These are phyloP conservation scores for Phyllosticta citrichinensis DNA, from an alignment of 2,329 filamentous ascomycete species.

Conservation along the genomic window DNA sequence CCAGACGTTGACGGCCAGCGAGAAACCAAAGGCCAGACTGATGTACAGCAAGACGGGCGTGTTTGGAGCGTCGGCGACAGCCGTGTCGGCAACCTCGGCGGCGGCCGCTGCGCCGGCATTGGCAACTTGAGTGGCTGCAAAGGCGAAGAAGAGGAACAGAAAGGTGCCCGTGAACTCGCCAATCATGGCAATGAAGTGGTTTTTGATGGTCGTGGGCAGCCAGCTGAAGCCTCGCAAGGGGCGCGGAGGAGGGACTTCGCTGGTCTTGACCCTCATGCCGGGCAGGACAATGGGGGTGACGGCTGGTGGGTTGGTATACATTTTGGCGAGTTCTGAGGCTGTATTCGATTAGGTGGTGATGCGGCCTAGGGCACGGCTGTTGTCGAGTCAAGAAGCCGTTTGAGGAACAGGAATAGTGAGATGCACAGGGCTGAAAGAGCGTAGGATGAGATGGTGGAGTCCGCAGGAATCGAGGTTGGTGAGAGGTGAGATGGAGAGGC, in stretches of 20 bases:
- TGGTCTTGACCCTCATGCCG: conserved; percentile 28
- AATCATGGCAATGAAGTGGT: conserved; percentile 36
- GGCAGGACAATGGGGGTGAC: conserved; percentile 28
- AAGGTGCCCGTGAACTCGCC: conserved; percentile 34
- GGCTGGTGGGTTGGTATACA: conserved; percentile 30
- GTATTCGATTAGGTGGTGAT: not conserved
- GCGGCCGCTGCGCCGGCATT: conserved; percentile 24
- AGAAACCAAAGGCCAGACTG: conserved; percentile 32
- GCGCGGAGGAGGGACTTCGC: conserved; percentile 25
- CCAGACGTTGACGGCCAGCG: conserved; percentile 35
- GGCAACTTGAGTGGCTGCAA: conserved; percentile 32
- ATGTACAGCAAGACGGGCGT: conserved; percentile 29
- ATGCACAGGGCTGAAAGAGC: conserved; percentile 7
- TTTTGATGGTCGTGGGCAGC: conserved; percentile 33
- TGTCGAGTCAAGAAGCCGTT: not conserved
- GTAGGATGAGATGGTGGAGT: not conserved
- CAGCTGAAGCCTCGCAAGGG: conserved; percentile 31
- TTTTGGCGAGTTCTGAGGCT: conserved; percentile 15
- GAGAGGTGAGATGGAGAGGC: not conserved
- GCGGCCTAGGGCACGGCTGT: not conserved
- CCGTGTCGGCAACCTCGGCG: conserved; percentile 9
- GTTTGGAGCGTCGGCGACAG: conserved; percentile 21
- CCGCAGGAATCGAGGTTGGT: not conserved
- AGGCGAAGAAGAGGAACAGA: conserved; percentile 33
- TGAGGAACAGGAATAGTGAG: not conserved